Percentiles rank a stretch among this genome's conserved stretches.
phyloP scores from a whole-genome alignment of 805 yeast species.

The Ogataea siamensis region DNA sequence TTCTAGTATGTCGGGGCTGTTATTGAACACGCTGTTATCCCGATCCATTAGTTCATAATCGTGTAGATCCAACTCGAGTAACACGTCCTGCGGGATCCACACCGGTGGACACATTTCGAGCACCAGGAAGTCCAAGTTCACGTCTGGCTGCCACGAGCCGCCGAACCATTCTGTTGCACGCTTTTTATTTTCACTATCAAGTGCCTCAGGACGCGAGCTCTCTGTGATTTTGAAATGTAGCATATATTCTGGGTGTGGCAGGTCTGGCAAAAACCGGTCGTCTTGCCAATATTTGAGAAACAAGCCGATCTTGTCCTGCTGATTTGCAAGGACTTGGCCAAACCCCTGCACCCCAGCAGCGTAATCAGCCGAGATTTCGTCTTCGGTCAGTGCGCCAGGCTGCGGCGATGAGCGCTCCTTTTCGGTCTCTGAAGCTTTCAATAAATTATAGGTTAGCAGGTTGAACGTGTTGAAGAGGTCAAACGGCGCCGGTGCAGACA shows the following conservation, averaged over 20 bases:
- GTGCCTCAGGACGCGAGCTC: constrained; percentile 12
- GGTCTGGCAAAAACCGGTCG: constrained; percentile 27
- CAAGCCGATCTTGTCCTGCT: constrained; percentile 32
- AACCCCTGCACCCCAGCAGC: constrained; percentile 22
- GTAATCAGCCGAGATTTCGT: constrained; percentile 11
- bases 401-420: background rate
- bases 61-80: constrained; percentile 23
- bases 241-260: constrained; percentile 23
- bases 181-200: constrained; percentile 21
- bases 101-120: constrained; percentile 33
- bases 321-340: constrained; percentile 30
- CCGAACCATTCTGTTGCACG: constrained; percentile 26
- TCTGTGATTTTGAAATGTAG: constrained; percentile 36
- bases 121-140: constrained; percentile 24
- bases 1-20: constrained; percentile 18
- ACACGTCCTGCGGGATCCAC: constrained; percentile 34
- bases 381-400: constrained; percentile 9
- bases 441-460: constrained; percentile 27
- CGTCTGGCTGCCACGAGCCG: constrained; percentile 27
- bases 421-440: constrained; percentile 18
- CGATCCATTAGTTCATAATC: constrained; percentile 27
- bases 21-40: constrained; percentile 26
- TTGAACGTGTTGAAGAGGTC: constrained; percentile 35
- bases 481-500: constrained; percentile 30
- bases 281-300: constrained; percentile 35